Percentiles rank a stretch among this genome's conserved stretches.
phyloP scores from a whole-genome alignment of 345 rosid genomes.

The Aquilaria malaccensis region DNA sequence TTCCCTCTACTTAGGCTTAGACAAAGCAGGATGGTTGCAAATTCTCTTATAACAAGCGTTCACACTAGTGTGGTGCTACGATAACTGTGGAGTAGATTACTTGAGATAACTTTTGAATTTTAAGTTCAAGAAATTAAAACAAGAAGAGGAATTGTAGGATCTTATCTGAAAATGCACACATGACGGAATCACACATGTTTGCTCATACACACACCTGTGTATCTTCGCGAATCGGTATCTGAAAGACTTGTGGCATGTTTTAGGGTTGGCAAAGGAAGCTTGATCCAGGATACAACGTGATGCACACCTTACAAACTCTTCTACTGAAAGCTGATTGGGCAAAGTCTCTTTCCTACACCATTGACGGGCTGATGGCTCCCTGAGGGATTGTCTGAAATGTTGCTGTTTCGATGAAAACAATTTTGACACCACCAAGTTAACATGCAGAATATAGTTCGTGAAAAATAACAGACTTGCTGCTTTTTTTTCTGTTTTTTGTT shows the following conservation, averaged over 20 bases:
- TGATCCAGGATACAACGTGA: constrained; percentile 81
- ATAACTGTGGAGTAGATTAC: no score
- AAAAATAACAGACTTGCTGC: constrained; percentile 16
- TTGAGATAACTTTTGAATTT: no score
- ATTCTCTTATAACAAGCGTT: no score
- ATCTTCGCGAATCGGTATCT: no score
- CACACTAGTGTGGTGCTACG: no score
- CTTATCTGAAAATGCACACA: no score
- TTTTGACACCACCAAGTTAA: constrained; percentile 24
- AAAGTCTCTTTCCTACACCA: constrained; percentile 82
- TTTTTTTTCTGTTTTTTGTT: constrained; percentile 7
- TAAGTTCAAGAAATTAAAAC: no score
- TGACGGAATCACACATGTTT: no score
- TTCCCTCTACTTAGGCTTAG: no score
- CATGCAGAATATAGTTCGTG: constrained; percentile 21
- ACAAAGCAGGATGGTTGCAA: no score
- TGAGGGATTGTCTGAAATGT: neutral
- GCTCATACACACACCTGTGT: no score
- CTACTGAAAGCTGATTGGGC: constrained; percentile 90
- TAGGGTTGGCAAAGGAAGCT: constrained; percentile 99
- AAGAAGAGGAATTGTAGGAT: no score
- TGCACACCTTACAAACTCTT: constrained; percentile 72
- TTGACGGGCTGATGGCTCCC: constrained; percentile 98
- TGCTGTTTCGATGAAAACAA: constrained; percentile 13
- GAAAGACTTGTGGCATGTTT: neutral